phyloP scores from a whole-genome alignment of 352 stramenopile species.

The Phytopythium oedochilum region DNA sequence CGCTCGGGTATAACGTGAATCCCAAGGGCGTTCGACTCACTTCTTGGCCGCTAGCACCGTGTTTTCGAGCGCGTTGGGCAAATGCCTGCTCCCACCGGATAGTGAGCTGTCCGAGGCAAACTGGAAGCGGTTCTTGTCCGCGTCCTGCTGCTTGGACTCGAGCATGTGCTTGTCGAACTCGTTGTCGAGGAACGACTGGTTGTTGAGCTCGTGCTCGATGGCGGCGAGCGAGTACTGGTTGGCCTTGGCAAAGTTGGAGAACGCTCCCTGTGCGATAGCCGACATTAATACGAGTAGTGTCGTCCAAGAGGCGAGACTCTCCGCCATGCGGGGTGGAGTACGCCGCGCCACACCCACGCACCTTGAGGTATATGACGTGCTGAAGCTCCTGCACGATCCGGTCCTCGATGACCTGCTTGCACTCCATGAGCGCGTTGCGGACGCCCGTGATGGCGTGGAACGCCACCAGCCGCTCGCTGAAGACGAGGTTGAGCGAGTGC shows the following conservation, averaged over 20 bases:
- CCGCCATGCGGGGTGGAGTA: too few species aligned
- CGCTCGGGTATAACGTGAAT: neutral
- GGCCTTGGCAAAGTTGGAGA: constrained; percentile 47
- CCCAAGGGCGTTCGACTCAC: constrained; percentile 15
- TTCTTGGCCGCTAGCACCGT: constrained; percentile 65
- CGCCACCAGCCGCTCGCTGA: constrained; percentile 71
- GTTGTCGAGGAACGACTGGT: constrained; percentile 46
- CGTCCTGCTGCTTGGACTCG: constrained; percentile 20
- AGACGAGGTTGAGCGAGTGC: constrained; percentile 71
- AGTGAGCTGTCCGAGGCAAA: constrained; percentile 1
- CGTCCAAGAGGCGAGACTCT: too few species aligned
- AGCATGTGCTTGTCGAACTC: constrained; percentile 58
- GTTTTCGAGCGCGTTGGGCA: constrained; percentile 45
- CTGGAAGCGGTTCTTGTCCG: constrained; percentile 9
- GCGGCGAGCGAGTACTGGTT: constrained; percentile 69
- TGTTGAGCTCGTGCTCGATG: constrained; percentile 71
- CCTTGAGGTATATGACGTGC: constrained; percentile 70
- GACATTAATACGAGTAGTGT: too few species aligned
- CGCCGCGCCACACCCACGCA: too few species aligned
- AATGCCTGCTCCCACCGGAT: neutral
- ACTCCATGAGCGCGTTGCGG: constrained; percentile 80
- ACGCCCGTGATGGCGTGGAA: constrained; percentile 76
- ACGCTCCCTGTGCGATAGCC: constrained; percentile 24
- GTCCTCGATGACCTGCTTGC: constrained; percentile 80
- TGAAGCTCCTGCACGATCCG: constrained; percentile 71